phyloP scores from a whole-genome alignment of 2,329 filamentous ascomycete genomes.

The Fonsecaea pugnacius region DNA sequence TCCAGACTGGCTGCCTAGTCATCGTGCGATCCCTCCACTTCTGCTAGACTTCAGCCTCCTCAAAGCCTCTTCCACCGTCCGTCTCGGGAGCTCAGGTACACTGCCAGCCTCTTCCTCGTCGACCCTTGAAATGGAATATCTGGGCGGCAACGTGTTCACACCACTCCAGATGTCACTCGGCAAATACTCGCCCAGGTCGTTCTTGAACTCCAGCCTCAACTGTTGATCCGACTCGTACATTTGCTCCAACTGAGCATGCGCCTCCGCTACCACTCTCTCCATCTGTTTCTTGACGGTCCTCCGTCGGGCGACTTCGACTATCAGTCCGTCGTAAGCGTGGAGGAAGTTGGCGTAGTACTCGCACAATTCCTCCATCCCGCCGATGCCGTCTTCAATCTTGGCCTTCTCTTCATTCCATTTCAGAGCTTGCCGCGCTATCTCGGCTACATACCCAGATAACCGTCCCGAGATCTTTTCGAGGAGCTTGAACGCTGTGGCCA shows the following conservation, averaged over 20 bases:
- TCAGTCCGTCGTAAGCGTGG: conserved; percentile 78
- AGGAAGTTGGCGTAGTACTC: conserved; percentile 88
- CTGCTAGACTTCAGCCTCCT: conserved; percentile 43
- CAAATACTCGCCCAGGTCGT: conserved; percentile 82
- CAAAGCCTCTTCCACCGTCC: conserved; percentile 50
- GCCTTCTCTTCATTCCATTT: conserved; percentile 76
- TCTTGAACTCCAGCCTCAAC: conserved; percentile 76
- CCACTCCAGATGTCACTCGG: conserved; percentile 87
- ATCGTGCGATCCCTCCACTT: background rate
- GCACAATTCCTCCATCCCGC: conserved; percentile 75
- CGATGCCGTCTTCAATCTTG: conserved; percentile 69
- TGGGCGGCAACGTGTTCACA: conserved; percentile 55
- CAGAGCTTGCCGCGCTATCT: conserved; percentile 52
- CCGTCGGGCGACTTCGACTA: conserved; percentile 81
- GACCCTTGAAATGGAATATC: conserved; percentile 53
- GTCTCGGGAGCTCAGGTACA: conserved; percentile 50
- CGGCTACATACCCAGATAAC: conserved; percentile 59
- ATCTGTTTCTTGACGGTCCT: conserved; percentile 74
- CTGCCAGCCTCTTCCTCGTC: conserved; percentile 43
- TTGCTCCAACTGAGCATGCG: conserved; percentile 74
- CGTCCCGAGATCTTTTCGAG: conserved; percentile 71
- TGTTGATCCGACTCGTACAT: conserved; percentile 73
- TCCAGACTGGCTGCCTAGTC: background rate
- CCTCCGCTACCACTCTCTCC: conserved; percentile 73
- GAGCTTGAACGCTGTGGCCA: conserved; percentile 66